Percentiles rank a stretch among this genome's conserved stretches.
These are phyloP conservation scores for Globisporangium rhizosaccharum DNA, from an alignment of 352 stramenopile genomes.

Conservation along the genomic window DNA sequence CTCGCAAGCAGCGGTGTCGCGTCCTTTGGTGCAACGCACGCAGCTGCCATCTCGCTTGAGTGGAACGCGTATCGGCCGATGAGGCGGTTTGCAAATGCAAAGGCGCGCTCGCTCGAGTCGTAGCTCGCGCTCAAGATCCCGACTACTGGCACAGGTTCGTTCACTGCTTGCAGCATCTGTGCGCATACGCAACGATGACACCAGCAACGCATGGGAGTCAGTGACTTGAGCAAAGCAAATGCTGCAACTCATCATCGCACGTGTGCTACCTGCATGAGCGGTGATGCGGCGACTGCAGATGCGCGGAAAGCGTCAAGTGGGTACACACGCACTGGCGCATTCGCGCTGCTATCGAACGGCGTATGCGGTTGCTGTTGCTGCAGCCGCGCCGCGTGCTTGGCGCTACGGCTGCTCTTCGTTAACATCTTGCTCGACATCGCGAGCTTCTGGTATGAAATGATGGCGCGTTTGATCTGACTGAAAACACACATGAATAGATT, in stretches of 20 bases:
- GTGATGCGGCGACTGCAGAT: constrained; percentile 8
- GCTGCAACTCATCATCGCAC: not conserved
- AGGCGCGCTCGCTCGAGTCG: constrained; percentile 24
- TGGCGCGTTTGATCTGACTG: too few relatives aligned
- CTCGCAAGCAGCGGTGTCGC: constrained; percentile 19
- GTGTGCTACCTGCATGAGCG: constrained; percentile 5
- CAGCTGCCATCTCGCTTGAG: constrained; percentile 11
- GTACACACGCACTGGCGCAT: constrained; percentile 55
- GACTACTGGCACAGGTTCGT: constrained; percentile 37
- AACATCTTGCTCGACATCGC: not conserved
- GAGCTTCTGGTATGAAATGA: not conserved
- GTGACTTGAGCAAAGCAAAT: not conserved
- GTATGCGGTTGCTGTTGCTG: constrained; percentile 10
- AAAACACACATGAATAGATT: not conserved
- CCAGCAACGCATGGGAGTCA: not conserved
- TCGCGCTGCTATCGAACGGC: constrained; percentile 27
- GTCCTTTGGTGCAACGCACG: constrained; percentile 13
- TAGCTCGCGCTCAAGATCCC: constrained; percentile 39
- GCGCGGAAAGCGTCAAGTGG: constrained; percentile 24
- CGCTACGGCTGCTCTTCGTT: not conserved
- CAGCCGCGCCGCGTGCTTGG: constrained; percentile 2
- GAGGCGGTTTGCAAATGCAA: constrained; percentile 54
- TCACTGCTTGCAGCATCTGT: constrained; percentile 37
- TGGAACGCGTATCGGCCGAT: constrained; percentile 54
- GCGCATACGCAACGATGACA: constrained; percentile 2